A percentile compares a stretch with the other conserved stretches of the same genome.
These are phyloP conservation scores for Ganoderma meredithae DNA, from an alignment of 1,284 basidiomycete genomes.

Conservation along the genomic window DNA sequence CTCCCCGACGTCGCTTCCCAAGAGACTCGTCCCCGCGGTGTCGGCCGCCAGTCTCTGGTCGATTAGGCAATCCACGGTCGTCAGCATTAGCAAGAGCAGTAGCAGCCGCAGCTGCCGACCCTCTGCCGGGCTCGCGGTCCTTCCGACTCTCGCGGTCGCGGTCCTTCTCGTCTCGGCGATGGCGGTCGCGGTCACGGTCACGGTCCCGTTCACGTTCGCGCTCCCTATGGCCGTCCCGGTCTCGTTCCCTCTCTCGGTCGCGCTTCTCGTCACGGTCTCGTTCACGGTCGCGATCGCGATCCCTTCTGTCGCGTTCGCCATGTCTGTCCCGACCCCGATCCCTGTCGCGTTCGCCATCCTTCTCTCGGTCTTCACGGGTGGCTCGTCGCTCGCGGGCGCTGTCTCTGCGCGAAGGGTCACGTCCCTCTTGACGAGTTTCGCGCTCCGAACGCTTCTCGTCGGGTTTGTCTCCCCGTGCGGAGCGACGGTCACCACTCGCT, in stretches of 20 bases:
- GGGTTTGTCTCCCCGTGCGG: slow-evolving; percentile 55
- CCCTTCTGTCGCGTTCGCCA: slow-evolving; percentile 47
- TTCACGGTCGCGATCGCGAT: slow-evolving; percentile 48
- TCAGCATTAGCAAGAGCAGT: slow-evolving; percentile 42
- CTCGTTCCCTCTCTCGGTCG: slow-evolving; percentile 40
- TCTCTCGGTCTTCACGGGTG: slow-evolving; percentile 44
- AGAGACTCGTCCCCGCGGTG: slow-evolving; percentile 67
- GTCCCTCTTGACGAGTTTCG: slow-evolving; percentile 52
- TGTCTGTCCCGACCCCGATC: slow-evolving; percentile 42
- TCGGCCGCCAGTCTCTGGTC: slow-evolving; percentile 60
- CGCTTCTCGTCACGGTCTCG: slow-evolving; percentile 43
- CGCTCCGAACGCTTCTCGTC: slow-evolving; percentile 62
- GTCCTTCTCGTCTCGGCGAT: slow-evolving; percentile 56
- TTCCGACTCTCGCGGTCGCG: slow-evolving; percentile 51
- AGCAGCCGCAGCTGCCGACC: slow-evolving; percentile 23
- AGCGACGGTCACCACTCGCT: slow-evolving; percentile 68
- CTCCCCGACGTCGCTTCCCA: slow-evolving; percentile 70
- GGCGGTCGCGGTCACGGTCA: slow-evolving; percentile 51
- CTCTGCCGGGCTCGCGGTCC: slow-evolving; percentile 38
- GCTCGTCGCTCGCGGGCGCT: slow-evolving; percentile 38
- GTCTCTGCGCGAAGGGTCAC: slow-evolving; percentile 49
- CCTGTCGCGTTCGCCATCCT: slow-evolving; percentile 47
- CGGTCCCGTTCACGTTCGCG: slow-evolving; percentile 48
- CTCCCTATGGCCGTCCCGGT: slow-evolving; percentile 47
- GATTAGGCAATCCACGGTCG: slow-evolving; percentile 60